These are phyloP conservation scores for Prunus salicina DNA, from an alignment of 306 rosid genomes.

Conservation along the genomic window DNA sequence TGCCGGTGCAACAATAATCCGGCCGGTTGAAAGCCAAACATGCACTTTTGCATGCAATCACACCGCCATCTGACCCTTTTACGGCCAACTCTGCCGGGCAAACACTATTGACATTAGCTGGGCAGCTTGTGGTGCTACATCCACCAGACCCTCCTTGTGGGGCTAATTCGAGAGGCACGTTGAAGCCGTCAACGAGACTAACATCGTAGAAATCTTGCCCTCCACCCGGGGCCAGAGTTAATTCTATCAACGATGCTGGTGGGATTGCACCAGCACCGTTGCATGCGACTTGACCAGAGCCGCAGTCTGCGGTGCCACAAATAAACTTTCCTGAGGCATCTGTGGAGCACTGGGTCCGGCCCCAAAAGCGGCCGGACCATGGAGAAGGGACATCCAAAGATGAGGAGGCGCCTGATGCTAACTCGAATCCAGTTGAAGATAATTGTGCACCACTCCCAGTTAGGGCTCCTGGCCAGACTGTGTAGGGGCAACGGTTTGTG, in stretches of 20 bases:
- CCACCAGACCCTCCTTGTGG: conserved; percentile 15
- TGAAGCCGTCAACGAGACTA: conserved; percentile 29
- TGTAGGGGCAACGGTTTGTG: conserved; percentile 3
- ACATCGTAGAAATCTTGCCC: conserved; percentile 32
- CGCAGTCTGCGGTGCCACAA: conserved; percentile 31
- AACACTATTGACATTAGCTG: neutral
- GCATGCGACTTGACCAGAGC: conserved; percentile 23
- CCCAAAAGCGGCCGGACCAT: conserved; percentile 31
- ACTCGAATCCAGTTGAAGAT: conserved; percentile 27
- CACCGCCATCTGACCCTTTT: conserved; percentile 17
- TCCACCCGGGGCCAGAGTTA: neutral
- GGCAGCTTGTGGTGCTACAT: conserved; percentile 6
- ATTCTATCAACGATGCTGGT: conserved; percentile 19
- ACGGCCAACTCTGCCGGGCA: conserved; percentile 7
- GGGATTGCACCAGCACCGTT: conserved; percentile 27
- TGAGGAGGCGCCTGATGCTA: conserved; percentile 4
- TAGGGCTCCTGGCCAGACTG: conserved; percentile 15
- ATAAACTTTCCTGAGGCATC: conserved; percentile 7
- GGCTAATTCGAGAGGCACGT: neutral
- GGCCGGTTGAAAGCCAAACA: conserved; percentile 20
- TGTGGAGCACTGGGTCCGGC: conserved; percentile 19
- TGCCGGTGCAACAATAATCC: conserved; percentile 26
- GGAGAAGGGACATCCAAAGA: conserved; percentile 7
- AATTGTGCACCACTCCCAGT: conserved; percentile 4
- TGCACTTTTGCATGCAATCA: conserved; percentile 35